Conservation (phyloP, 1,284 basidiomycete genomes). For the Xerocomus minutiporus region DNA sequence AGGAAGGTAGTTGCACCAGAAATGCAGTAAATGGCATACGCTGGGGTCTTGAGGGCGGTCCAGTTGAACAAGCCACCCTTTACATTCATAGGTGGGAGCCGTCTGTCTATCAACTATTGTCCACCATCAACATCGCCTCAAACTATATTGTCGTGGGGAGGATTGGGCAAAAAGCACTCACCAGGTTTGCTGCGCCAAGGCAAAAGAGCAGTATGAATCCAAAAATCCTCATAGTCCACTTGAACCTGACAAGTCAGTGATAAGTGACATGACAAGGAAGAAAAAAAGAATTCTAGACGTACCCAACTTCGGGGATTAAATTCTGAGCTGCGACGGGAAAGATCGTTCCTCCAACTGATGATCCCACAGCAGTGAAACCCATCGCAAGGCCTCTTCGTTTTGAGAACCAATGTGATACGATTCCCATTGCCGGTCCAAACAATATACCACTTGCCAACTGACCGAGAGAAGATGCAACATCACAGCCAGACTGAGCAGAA, state of each 20-base stretch:
- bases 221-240: constrained; percentile 48
- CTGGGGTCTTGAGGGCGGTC: constrained; percentile 37
- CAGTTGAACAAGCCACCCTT: constrained; percentile 42
- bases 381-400: constrained; percentile 38
- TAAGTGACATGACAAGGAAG: background rate
- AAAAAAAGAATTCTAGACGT: constrained; percentile 7
- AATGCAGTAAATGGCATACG: constrained; percentile 39
- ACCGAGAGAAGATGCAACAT: background rate
- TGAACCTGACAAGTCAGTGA: constrained; percentile 15
- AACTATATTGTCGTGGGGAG: background rate
- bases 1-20: constrained; percentile 48
- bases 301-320: constrained; percentile 37
- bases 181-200: constrained; percentile 36
- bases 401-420: constrained; percentile 47
- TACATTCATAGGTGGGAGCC: constrained; percentile 39
- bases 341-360: constrained; percentile 42
- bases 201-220: constrained; percentile 40
- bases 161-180: constrained; percentile 9
- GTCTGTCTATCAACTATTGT: constrained; percentile 36
- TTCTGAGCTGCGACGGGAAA: constrained; percentile 42
- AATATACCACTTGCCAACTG: constrained; percentile 32
- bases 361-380: constrained; percentile 39
- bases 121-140: constrained; percentile 24
- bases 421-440: constrained; percentile 42
- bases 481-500: background rate